A percentile compares a stretch with the other conserved stretches of the same genome.
These are phyloP conservation scores for Barnettozyma hawaiiensis DNA, from an alignment of 1,139 yeast species.

Conservation along the genomic window DNA sequence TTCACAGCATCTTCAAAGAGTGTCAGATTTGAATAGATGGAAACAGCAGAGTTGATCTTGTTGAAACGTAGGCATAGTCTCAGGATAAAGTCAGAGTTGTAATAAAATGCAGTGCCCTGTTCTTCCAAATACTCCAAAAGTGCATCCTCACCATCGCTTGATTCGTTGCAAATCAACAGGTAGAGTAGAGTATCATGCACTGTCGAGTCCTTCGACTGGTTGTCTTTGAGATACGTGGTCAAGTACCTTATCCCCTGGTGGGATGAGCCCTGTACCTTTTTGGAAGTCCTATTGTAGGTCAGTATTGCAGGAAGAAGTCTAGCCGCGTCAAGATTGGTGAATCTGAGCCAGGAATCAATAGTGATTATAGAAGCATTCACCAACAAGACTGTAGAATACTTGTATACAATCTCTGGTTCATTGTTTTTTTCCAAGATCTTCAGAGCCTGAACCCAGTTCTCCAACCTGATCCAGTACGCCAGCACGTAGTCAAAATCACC, in stretches of 20 bases:
- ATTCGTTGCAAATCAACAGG: conserved; percentile 56
- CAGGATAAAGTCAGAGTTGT: conserved; percentile 69
- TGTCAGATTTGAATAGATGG: conserved; percentile 60
- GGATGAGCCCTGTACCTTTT: conserved; percentile 31
- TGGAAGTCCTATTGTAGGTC: conserved; percentile 45
- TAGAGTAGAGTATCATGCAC: conserved; percentile 73
- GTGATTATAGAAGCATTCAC: conserved; percentile 66
- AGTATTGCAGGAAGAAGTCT: conserved; percentile 72
- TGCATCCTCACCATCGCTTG: conserved; percentile 33
- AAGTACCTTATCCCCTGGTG: conserved; percentile 68
- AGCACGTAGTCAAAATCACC: conserved; percentile 68
- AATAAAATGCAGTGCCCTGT: conserved; percentile 31
- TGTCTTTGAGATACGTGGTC: conserved; percentile 52
- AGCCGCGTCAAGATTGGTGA: conserved; percentile 27
- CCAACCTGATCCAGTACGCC: conserved; percentile 58
- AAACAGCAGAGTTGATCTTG: conserved; percentile 61
- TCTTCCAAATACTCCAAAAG: conserved; percentile 46
- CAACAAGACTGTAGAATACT: conserved; percentile 61
- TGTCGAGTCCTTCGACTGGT: conserved; percentile 41
- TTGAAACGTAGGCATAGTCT: conserved; percentile 62
- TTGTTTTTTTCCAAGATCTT: conserved; percentile 48
- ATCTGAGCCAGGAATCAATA: conserved; percentile 71
- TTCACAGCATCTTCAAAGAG: conserved; percentile 77
- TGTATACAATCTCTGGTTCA: conserved; percentile 50
- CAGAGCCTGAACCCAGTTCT: conserved; percentile 72